A percentile compares a stretch with the other conserved stretches of the same genome.
Evolutionary conservation across 805 yeast genomes (phyloP).

Genomic region (Candida suzukii): DNA sequence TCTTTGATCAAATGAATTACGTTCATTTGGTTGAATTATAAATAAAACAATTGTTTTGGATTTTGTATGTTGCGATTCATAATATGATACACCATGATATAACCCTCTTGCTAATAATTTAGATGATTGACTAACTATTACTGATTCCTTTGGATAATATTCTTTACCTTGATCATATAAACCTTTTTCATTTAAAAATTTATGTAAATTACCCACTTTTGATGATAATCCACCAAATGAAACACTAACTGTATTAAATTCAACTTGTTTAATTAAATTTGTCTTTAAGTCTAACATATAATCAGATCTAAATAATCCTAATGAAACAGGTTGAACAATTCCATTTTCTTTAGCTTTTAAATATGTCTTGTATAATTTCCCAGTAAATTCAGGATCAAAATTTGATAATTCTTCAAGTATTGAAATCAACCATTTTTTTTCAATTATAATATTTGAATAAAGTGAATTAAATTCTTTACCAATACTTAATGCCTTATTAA

Average conservation of each 20-base stretch:
- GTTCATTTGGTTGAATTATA: conserved; percentile 77
- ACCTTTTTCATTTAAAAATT: conserved; percentile 53
- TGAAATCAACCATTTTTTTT: conserved; percentile 52
- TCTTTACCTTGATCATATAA: conserved; percentile 36
- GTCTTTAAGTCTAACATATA: conserved; percentile 58
- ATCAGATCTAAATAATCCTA: conserved; percentile 88
- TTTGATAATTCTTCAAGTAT: conserved; percentile 48
- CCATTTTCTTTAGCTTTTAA: conserved; percentile 39
- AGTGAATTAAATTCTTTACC: conserved; percentile 67
- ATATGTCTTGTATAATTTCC: conserved; percentile 62
- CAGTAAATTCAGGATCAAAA: conserved; percentile 75
- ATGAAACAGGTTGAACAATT: conserved; percentile 55
- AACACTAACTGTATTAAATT: conserved; percentile 92
- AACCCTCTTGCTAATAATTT: conserved; percentile 59
- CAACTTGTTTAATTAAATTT: conserved; percentile 81
- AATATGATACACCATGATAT: conserved; percentile 55
- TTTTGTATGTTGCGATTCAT: conserved; percentile 27
- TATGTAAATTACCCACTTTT: conserved; percentile 72
- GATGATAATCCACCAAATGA: conserved; percentile 89
- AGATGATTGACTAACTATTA: conserved; percentile 63
- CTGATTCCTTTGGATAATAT: conserved; percentile 37
- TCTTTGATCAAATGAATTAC: conserved; percentile 90
- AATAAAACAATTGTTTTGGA: conserved; percentile 55
- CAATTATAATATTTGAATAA: conserved; percentile 61
- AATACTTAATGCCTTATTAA: conserved; percentile 56